Evolutionary conservation across 495 filamentous ascomycete genomes (phyloP).

Genomic region (Penicillium simplicissimum): DNA sequence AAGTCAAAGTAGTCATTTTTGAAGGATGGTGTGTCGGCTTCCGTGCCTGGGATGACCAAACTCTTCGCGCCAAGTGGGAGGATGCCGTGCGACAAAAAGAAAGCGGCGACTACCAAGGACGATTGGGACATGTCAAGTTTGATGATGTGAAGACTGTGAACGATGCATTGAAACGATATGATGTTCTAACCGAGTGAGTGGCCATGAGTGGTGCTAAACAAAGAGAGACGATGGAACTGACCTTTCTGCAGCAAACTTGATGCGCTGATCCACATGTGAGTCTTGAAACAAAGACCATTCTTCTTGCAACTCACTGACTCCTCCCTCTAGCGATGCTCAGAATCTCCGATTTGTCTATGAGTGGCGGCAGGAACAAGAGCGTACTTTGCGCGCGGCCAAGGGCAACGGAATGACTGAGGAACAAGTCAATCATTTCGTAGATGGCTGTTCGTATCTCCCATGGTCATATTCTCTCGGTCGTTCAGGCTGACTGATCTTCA

Average conservation of each 20-base stretch:
- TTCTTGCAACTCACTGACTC: not conserved
- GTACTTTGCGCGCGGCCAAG: conserved; percentile 59
- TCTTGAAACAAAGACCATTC: not conserved
- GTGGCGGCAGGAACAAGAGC: conserved; percentile 86
- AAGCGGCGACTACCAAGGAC: conserved; percentile 41
- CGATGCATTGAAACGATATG: conserved; percentile 65
- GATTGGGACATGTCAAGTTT: conserved; percentile 59
- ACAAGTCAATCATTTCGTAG: conserved; percentile 65
- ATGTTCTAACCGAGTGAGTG: conserved; percentile 65
- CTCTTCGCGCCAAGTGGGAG: conserved; percentile 60
- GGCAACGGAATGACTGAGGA: conserved; percentile 78
- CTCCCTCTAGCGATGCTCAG: conserved; percentile 66
- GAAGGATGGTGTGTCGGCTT: conserved; percentile 96
- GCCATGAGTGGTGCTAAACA: not conserved
- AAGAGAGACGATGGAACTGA: conserved; percentile 15
- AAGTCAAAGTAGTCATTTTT: conserved; percentile 67
- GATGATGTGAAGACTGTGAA: conserved; percentile 76
- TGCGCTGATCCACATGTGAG: conserved; percentile 81
- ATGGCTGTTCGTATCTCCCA: conserved; percentile 57
- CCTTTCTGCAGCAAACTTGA: conserved; percentile 58
- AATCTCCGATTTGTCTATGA: conserved; percentile 77
- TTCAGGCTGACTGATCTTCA: conserved; percentile 4
- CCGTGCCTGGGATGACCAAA: conserved; percentile 56
- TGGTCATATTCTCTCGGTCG: too few relatives aligned
- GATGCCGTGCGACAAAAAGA: conserved; percentile 49